Conservation (phyloP, 768 basidiomycete species). For the Lactarius vividus region DNA sequence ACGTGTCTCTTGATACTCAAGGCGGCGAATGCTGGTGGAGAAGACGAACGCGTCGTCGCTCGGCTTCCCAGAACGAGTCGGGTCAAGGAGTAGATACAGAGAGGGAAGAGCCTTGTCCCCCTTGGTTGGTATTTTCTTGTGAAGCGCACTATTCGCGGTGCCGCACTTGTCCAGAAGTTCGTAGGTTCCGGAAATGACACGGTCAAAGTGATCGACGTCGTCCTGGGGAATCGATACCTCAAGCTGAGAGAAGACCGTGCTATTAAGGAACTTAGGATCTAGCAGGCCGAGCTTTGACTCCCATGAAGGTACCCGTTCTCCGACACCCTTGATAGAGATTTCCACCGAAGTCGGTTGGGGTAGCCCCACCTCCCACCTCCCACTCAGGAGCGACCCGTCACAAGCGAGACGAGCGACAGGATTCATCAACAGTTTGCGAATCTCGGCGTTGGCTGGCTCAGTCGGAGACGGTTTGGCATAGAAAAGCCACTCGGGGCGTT, state of each 20-base stretch:
- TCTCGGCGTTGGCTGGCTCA: constrained; percentile 75
- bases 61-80: constrained; percentile 71
- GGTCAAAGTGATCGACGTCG: constrained; percentile 55
- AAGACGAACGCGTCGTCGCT: constrained; percentile 83
- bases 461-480: constrained; percentile 64
- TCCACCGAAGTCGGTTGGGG: constrained; percentile 55
- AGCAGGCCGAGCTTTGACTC: constrained; percentile 74
- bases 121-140: constrained; percentile 51
- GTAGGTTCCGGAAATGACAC: constrained; percentile 80
- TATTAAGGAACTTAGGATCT: constrained; percentile 61
- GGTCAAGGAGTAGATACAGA: constrained; percentile 82
- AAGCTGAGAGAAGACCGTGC: constrained; percentile 63
- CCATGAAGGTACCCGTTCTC: constrained; percentile 80
- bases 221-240: constrained; percentile 56
- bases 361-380: constrained; percentile 78
- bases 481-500: constrained; percentile 83
- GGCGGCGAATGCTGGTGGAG: constrained; percentile 70
- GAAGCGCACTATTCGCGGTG: constrained; percentile 80
- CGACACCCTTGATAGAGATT: constrained; percentile 61
- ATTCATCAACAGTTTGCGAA: constrained; percentile 66
- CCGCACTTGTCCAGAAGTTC: constrained; percentile 81
- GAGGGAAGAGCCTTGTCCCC: constrained; percentile 55
- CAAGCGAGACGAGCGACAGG: constrained; percentile 78
- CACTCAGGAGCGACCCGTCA: constrained; percentile 54
- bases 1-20: constrained; percentile 79